phyloP scores from a whole-genome alignment of 257 asterid species.

The Fraxinus pennsylvanica region DNA sequence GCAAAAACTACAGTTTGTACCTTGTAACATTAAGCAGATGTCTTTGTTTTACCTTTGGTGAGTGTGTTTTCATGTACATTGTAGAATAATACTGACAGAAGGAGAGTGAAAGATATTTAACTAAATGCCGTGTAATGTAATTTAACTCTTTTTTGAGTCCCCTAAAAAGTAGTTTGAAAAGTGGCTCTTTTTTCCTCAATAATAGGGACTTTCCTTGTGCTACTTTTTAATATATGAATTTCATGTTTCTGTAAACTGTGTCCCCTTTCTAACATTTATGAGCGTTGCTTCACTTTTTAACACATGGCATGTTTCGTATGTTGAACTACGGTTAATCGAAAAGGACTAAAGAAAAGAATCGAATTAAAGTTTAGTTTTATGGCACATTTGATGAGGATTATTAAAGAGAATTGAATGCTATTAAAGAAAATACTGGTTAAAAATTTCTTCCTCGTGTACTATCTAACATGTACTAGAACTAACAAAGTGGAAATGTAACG shows the following conservation, averaged over 20 bases:
- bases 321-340: neutral
- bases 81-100: constrained; percentile 31
- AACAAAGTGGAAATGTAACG: no score
- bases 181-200: constrained; percentile 16
- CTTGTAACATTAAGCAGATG: constrained; percentile 32
- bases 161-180: constrained; percentile 19
- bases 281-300: neutral
- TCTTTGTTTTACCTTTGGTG: constrained; percentile 25
- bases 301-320: neutral
- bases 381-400: no score
- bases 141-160: constrained; percentile 12
- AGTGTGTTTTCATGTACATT: constrained; percentile 42
- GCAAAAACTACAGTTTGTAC: constrained; percentile 13
- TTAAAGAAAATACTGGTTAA: no score
- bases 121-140: constrained; percentile 21
- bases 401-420: no score
- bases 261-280: neutral
- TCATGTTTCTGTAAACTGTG: neutral
- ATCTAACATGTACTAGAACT: no score
- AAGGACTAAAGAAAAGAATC: neutral
- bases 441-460: no score
- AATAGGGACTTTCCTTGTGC: constrained; percentile 16
- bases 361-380: neutral
- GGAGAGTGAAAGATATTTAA: constrained; percentile 21
- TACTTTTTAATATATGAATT: neutral